phyloP scores from a whole-genome alignment of 495 filamentous ascomycete species.

The Penicillium flavigenum region DNA sequence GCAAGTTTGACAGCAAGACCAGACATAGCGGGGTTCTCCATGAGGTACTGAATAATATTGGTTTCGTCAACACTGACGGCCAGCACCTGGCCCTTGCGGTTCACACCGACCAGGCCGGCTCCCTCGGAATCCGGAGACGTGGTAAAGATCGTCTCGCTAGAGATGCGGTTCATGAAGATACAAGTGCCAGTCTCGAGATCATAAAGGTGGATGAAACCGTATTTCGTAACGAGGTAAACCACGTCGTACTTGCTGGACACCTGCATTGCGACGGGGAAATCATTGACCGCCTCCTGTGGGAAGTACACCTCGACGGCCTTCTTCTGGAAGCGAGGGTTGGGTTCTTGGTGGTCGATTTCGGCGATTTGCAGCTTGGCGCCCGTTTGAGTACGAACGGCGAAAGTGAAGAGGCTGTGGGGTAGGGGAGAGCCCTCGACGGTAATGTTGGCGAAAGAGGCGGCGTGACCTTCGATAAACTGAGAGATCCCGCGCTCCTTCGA shows the following conservation, averaged over 20 bases:
- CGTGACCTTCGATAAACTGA: conserved; percentile 96
- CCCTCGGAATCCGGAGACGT: conserved; percentile 82
- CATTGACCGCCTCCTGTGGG: conserved; percentile 87
- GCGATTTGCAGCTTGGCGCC: conserved; percentile 97
- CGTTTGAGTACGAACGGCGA: conserved; percentile 81
- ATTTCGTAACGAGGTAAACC: conserved; percentile 97
- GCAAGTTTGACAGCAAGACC: conserved; percentile 92
- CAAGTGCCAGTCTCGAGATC: conserved; percentile 95
- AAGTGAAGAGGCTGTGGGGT: conserved; percentile 95
- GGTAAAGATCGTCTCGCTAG: conserved; percentile 97
- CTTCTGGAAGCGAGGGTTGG: conserved; percentile 86
- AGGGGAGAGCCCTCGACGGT: conserved; percentile 82
- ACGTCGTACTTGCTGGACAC: conserved; percentile 93
- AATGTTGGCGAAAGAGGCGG: conserved; percentile 89
- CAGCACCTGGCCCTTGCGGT: conserved; percentile 94
- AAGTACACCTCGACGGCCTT: conserved; percentile 98
- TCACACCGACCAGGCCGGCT: conserved; percentile 88
- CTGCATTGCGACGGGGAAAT: conserved; percentile 99
- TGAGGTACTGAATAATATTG: conserved; percentile 87
- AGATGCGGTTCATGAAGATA: conserved; percentile 99
- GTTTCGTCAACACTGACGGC: conserved; percentile 89
- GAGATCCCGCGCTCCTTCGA: conserved; percentile 94
- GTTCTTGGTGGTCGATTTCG: conserved; percentile 89
- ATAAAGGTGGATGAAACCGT: conserved; percentile 98
- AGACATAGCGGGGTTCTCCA: conserved; percentile 90